Evolutionary conservation across 148 eudicot genomes (phyloP).

Genomic region (Beta vulgaris): DNA sequence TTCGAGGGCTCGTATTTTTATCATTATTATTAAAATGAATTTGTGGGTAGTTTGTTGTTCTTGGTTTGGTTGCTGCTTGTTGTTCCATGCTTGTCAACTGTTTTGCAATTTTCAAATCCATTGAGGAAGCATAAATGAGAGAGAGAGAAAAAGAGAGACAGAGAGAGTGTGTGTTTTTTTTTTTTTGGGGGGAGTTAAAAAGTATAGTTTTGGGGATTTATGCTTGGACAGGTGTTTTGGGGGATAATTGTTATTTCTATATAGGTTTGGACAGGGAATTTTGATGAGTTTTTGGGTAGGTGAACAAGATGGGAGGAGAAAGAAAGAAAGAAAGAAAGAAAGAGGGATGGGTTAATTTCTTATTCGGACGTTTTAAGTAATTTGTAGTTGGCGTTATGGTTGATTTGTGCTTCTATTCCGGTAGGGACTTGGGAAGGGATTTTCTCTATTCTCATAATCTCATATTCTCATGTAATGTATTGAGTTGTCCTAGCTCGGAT

Average conservation of each 20-base stretch:
- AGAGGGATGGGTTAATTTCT: no score
- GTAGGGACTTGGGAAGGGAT: no score
- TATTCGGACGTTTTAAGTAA: no score
- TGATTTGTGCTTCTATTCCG: no score
- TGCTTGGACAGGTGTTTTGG: background rate
- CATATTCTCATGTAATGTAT: no score
- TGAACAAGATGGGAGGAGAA: background rate
- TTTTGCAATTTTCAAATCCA: background rate
- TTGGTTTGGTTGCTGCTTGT: background rate
- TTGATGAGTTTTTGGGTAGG: background rate
- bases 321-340: no score
- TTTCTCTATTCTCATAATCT: no score
- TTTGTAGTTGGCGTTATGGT: no score
- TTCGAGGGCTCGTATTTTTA: constrained; percentile 9
- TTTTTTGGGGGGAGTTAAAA: no score
- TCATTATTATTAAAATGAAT: background rate
- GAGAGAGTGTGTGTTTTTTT: background rate
- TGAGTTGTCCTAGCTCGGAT: no score
- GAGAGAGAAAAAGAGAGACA: background rate
- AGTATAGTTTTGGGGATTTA: background rate
- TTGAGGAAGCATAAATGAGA: background rate
- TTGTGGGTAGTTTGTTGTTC: background rate
- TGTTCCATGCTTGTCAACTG: background rate
- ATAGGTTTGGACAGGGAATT: background rate
- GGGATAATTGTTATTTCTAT: no score